Evolutionary conservation across 345 rosid genomes (phyloP), one percentile per base, ranked within the genome.

Genomic region (Ricinus communis): DNA sequence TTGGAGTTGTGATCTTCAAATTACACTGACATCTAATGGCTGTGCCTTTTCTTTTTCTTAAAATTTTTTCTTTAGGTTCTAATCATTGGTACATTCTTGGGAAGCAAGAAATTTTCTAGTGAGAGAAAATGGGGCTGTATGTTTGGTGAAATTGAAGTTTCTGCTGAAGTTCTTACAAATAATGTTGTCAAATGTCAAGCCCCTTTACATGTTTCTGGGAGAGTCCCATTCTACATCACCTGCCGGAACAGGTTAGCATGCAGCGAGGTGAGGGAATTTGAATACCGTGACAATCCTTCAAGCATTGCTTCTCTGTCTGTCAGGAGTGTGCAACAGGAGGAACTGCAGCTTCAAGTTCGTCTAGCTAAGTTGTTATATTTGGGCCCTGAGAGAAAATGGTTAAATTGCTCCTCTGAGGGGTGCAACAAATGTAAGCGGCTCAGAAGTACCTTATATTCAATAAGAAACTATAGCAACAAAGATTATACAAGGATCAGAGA

Each of bases 261-360:
- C 72, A 89, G 91, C 74, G 91, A 89, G 81, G 86, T 87, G 65
- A 83, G 90, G 80, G 91, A 85, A 72, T 89, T 89, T 79, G 88
- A 85, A 76, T 89, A 71, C 76, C 91, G 69, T 62, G 87, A 83
- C 79, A 75, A 71, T 69, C 83, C 83, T 41, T n/a, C 56, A n/a
- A 76, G 66, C 47, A 45, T 43, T 69, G 27, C 65, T 51, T 62
- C 74, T 53, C 5, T 10, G 18, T 40, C 80, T 36, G 21, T 57
- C 31, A 63, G 63, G 65, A 62, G 41, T 63, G 68, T 61, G 28
- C 68, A 60, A 9, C 74, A 60, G 53, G 83, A 82, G 43, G 84
- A 83, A 71, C 38, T 75, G 54, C 60, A 5, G 62, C 72, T 89
- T 53, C 89, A 79, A 81, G 71, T 69, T 28, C 84, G 82, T 60